phyloP scores from a whole-genome alignment of 2,329 filamentous ascomycete genomes.

The Xylariaceae sp. region DNA sequence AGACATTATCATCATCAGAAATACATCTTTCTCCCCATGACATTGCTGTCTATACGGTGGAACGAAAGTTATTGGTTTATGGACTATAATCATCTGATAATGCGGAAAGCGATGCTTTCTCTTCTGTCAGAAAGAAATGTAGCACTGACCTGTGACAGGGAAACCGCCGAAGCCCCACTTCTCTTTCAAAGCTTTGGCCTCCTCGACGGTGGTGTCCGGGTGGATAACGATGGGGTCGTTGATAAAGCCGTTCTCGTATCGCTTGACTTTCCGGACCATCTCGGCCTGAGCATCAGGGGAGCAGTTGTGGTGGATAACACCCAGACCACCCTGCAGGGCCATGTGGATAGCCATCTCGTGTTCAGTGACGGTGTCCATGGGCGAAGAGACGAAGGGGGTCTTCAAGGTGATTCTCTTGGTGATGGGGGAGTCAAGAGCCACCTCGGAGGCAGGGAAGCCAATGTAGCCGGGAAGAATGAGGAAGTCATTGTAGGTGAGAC shows the following conservation, averaged over 20 bases:
- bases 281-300: conserved; percentile 94
- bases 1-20: conserved; percentile 35
- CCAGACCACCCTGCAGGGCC: conserved; percentile 78
- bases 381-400: conserved; percentile 93
- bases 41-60: conserved; percentile 90
- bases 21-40: conserved; percentile 69
- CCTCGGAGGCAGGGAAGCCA: conserved; percentile 89
- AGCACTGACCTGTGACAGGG: conserved; percentile 85
- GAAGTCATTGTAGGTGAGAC: conserved; percentile 98
- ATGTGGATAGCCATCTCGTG: conserved; percentile 99
- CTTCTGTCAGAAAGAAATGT: conserved; percentile 7
- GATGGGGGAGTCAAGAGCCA: conserved; percentile 81
- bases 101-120: conserved; percentile 4
- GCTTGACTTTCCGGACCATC: conserved; percentile 99
- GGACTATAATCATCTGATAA: conserved; percentile 70
- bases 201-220: conserved; percentile 79
- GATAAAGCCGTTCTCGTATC: conserved; percentile 99
- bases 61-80: conserved; percentile 98
- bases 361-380: conserved; percentile 99
- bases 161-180: conserved; percentile 99
- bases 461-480: conserved; percentile 95
- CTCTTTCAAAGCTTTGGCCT: conserved; percentile 89
- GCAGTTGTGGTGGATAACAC: conserved; percentile 99
- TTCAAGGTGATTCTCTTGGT: conserved; percentile 95
- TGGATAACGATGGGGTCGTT: conserved; percentile 89